A percentile compares a stretch with the other conserved stretches of the same genome.
These are phyloP conservation scores for Zea luxurians DNA, from an alignment of 176 grass and related monocot species.

Conservation along the genomic window DNA sequence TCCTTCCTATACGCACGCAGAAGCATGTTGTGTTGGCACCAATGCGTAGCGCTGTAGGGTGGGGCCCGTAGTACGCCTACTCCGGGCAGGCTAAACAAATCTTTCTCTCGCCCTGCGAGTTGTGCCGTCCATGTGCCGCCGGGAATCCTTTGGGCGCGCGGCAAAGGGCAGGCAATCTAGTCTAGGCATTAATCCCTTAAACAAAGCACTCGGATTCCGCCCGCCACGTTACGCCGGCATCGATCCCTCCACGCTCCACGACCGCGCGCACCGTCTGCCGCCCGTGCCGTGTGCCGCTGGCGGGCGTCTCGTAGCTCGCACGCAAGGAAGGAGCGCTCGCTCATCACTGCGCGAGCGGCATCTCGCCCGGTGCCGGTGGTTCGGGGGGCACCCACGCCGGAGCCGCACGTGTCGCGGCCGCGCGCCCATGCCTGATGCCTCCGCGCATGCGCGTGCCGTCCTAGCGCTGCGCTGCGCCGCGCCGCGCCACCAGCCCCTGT, in stretches of 20 bases:
- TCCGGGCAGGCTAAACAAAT: neutral
- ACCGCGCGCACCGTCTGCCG: neutral
- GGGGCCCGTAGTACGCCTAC: neutral
- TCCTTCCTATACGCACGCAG: neutral
- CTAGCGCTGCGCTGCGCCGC: neutral
- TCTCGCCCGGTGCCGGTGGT: conserved; percentile 42
- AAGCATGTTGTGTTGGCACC: neutral
- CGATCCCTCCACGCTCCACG: neutral
- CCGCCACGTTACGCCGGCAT: conserved; percentile 13
- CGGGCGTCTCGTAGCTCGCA: neutral
- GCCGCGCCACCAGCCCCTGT: neutral
- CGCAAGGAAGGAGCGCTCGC: conserved; percentile 14
- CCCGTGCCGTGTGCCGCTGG: neutral
- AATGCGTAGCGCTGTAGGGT: too few species aligned
- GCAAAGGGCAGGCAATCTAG: neutral
- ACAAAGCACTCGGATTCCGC: conserved; percentile 13
- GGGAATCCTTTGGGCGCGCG: conserved; percentile 37
- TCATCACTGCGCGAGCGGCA: neutral
- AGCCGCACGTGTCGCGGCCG: conserved; percentile 26
- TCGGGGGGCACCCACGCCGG: conserved; percentile 31
- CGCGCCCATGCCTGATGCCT: conserved; percentile 12
- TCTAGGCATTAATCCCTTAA: conserved; percentile 15
- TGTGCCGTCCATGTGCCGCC: conserved; percentile 39
- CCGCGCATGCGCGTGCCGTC: neutral
- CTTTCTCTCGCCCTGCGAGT: neutral